Base-by-base conservation (phyloP, 805 yeast genomes). In the Metschnikowia anglica region DNA sequence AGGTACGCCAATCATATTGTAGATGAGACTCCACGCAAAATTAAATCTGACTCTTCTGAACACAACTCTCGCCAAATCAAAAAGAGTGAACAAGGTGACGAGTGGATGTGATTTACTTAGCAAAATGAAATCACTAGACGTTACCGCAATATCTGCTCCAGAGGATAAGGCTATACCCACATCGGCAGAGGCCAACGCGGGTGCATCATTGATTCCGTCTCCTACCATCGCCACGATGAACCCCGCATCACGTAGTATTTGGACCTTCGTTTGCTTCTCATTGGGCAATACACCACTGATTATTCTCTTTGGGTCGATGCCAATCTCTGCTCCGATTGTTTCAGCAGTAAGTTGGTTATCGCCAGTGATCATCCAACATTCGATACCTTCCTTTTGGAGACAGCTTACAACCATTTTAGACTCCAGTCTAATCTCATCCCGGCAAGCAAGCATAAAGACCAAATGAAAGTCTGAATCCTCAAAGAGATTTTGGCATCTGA, bases 171-270 rank as follows among this genome's bases (percentile, higher is more conserved):
- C 89, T 34, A 85, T 73, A 3, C 93, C 93, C 16, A 86, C 81
- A 62, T 84, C 88, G 0, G 93, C 88, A 1, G 76, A 67, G 3
- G 88, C 76, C 39, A 86, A 65, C 0, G 93, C 88, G 1, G 91
- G 91, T 0, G 93, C 88, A 61, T 86, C 93, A 58, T 85, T 86
- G 25, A 85, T 80, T 16, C 93, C 93, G 54, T 85, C 93, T 8
- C 93, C 93, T 7, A 85, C 82, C 90, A 85, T 84, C 0, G 88
- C 89, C 17, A 66, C 62, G 2, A 56, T 55, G 1, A 55, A 56
- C 3, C 58, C 53, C 8, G 47, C 32, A 30, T 63, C 57, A 54
- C 81, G 83, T 10, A 85, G 68, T 72, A 75, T 68, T 48, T 72
- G 67, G 28, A 85, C 66, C 54, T 78, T 75, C 19, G 69, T 74